These are phyloP conservation scores for Colletotrichum tabaci DNA, from an alignment of 2,329 filamentous ascomycete species.

Conservation along the genomic window DNA sequence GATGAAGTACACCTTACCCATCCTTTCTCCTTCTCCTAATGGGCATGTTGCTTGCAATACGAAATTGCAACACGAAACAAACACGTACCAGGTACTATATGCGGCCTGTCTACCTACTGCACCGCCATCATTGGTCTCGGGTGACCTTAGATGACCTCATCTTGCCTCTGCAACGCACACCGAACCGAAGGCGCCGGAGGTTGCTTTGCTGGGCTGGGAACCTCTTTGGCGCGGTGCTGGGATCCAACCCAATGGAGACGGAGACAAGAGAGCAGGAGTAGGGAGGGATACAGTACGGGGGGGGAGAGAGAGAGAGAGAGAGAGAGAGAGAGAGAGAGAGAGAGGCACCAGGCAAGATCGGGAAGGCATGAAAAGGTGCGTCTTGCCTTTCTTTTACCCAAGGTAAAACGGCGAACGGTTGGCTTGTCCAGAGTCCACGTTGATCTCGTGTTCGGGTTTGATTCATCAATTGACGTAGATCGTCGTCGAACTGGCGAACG, in stretches of 20 bases:
- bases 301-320: conserved; percentile 3
- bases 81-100: not conserved
- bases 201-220: not conserved
- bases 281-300: not conserved
- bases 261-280: no score
- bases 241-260: not conserved
- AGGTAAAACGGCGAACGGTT: conserved; percentile 16
- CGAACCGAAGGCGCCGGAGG: conserved; percentile 23
- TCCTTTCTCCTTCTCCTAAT: not conserved
- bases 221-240: conserved; percentile 23
- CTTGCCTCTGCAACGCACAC: conserved; percentile 13
- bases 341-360: conserved; percentile 18
- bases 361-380: conserved; percentile 18
- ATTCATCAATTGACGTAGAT: not conserved
- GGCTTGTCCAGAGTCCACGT: not conserved
- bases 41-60: not conserved
- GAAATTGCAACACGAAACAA: not conserved
- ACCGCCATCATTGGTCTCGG: not conserved
- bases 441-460: conserved; percentile 13
- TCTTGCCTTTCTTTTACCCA: conserved; percentile 19
- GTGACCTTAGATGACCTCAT: conserved; percentile 22
- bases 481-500: not conserved
- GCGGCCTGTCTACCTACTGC: not conserved
- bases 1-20: not conserved
- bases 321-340: not conserved